Conservation (phyloP, 306 rosid genomes). For the Quercus ilex region DNA sequence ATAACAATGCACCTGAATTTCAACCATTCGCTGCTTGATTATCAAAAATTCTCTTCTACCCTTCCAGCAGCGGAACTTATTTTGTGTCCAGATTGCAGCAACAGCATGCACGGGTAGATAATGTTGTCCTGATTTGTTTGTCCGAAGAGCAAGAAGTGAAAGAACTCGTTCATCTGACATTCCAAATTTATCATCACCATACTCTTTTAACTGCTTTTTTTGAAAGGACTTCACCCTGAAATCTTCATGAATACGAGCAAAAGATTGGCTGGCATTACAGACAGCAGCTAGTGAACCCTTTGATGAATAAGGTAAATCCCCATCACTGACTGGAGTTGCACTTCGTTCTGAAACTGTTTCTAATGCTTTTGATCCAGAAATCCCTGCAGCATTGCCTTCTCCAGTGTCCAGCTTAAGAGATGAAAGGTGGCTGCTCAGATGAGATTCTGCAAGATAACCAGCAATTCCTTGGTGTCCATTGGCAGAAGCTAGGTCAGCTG, state of each 20-base stretch:
- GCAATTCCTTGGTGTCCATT: slow-evolving; percentile 89
- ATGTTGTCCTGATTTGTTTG: slow-evolving; percentile 35
- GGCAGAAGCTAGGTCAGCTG: slow-evolving; percentile 80
- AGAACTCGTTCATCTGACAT: slow-evolving; percentile 51
- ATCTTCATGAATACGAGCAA: slow-evolving; percentile 81
- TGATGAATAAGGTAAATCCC: slow-evolving; percentile 37
- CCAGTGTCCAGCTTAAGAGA: slow-evolving; percentile 46
- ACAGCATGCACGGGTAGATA: slow-evolving; percentile 46
- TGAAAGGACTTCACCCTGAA: slow-evolving; percentile 78
- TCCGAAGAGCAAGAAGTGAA: slow-evolving; percentile 41
- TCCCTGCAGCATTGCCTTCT: slow-evolving; percentile 35
- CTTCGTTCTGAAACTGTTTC: slow-evolving; percentile 35
- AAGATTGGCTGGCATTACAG: slow-evolving; percentile 78
- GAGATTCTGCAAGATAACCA: slow-evolving; percentile 76
- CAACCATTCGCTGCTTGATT: slow-evolving; percentile 57
- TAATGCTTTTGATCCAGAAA: slow-evolving; percentile 38
- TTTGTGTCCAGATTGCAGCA: slow-evolving; percentile 75
- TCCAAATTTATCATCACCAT: slow-evolving; percentile 40
- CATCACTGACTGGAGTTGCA: slow-evolving; percentile 26
- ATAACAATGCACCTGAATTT: slow-evolving; percentile 64
- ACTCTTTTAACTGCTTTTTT: slow-evolving; percentile 59
- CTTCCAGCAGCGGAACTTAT: slow-evolving; percentile 78
- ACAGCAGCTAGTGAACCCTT: slow-evolving; percentile 81
- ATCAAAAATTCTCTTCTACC: slow-evolving; percentile 71
- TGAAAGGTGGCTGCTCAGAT: slow-evolving; percentile 51